Evolutionary conservation across 805 yeast genomes (phyloP).

Genomic region (Barnettozyma botsteinii): DNA sequence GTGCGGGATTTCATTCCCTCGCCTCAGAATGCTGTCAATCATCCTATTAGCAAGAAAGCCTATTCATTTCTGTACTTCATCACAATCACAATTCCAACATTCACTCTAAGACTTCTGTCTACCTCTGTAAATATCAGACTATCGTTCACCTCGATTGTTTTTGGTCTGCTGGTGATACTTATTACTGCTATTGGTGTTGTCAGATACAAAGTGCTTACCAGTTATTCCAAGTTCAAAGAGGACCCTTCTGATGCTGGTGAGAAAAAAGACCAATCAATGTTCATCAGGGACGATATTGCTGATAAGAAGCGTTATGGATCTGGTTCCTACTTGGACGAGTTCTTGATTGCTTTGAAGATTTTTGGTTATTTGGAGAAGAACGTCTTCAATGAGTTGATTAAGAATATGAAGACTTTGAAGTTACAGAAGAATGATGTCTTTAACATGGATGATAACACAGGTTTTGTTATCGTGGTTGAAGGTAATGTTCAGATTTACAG

Average conservation of each 20-base stretch:
- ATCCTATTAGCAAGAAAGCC: neutral
- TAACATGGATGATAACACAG: constrained; percentile 65
- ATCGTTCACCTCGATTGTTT: constrained; percentile 41
- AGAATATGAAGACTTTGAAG: constrained; percentile 85
- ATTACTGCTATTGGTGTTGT: constrained; percentile 28
- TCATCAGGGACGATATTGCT: constrained; percentile 24
- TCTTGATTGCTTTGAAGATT: constrained; percentile 82
- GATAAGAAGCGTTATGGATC: constrained; percentile 40
- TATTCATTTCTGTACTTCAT: constrained; percentile 8
- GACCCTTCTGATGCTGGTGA: constrained; percentile 4
- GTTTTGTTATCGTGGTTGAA: constrained; percentile 89
- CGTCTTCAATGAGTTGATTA: constrained; percentile 89
- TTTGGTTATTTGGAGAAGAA: constrained; percentile 89
- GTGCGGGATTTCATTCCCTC: too few relatives aligned
- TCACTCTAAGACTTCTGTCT: constrained; percentile 28
- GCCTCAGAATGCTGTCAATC: neutral
- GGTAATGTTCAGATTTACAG: constrained; percentile 80
- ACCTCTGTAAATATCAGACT: constrained; percentile 40
- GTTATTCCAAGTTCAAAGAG: constrained; percentile 43
- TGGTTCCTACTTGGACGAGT: constrained; percentile 79
- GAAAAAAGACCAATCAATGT: constrained; percentile 2
- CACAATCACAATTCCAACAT: constrained; percentile 26
- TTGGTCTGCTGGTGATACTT: constrained; percentile 14
- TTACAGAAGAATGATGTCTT: constrained; percentile 72
- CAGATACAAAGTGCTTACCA: constrained; percentile 57